phyloP scores from a whole-genome alignment of 2,329 filamentous ascomycete species.

The Huntiella decipiens region DNA sequence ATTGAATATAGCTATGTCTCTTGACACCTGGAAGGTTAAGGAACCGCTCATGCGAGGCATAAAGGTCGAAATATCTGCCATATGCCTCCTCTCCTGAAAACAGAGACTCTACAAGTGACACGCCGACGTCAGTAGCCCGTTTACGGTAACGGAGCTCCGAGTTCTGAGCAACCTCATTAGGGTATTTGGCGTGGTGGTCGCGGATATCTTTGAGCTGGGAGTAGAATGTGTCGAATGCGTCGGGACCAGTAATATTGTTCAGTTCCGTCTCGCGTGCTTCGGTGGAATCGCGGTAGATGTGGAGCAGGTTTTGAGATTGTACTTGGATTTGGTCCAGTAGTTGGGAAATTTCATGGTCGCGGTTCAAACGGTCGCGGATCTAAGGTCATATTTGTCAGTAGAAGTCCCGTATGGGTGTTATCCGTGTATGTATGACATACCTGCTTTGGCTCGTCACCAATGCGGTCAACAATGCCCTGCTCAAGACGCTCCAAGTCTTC shows the following conservation, averaged over 20 bases:
- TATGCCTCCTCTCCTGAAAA: slow-evolving; percentile 93
- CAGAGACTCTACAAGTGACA: slow-evolving; percentile 63
- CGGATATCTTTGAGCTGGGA: slow-evolving; percentile 65
- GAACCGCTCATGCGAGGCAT: slow-evolving; percentile 66
- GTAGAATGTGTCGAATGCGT: slow-evolving; percentile 83
- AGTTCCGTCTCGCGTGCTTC: slow-evolving; percentile 59
- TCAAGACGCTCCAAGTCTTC: slow-evolving; percentile 95
- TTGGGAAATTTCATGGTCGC: slow-evolving; percentile 79
- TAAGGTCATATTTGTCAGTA: slow-evolving; percentile 21
- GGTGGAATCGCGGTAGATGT: slow-evolving; percentile 67
- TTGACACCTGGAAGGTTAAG: slow-evolving; percentile 78
- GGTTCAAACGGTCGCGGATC: slow-evolving; percentile 74
- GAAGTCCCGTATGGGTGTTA: neutral
- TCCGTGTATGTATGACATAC: slow-evolving; percentile 28
- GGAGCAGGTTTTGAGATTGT: slow-evolving; percentile 62
- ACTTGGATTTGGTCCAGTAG: slow-evolving; percentile 75
- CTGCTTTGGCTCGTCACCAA: slow-evolving; percentile 73
- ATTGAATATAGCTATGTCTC: slow-evolving; percentile 76
- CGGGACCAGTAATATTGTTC: slow-evolving; percentile 64
- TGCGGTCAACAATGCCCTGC: slow-evolving; percentile 77
- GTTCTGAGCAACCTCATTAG: slow-evolving; percentile 88
- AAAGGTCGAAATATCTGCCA: slow-evolving; percentile 82
- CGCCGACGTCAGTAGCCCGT: slow-evolving; percentile 30
- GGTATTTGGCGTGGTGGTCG: slow-evolving; percentile 75
- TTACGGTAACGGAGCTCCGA: slow-evolving; percentile 78